phyloP scores from a whole-genome alignment of 2,329 filamentous ascomycete species.

The Fusarium ambrosium region DNA sequence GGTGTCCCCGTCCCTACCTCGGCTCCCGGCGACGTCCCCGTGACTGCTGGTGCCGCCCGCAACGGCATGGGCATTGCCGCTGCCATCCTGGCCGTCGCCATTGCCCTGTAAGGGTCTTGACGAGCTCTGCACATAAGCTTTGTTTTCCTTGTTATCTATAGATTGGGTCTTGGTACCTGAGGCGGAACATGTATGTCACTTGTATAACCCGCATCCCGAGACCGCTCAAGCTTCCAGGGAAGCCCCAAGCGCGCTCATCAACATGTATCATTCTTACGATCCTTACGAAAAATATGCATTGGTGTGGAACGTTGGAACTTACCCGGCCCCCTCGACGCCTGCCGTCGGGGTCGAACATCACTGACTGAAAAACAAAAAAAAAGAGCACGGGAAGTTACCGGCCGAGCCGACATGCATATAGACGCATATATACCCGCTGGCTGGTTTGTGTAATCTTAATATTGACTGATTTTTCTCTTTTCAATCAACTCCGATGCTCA shows the following conservation, averaged over 20 bases:
- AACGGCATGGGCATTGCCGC: conserved; percentile 62
- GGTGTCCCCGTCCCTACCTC: conserved; percentile 52
- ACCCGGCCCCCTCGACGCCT: conserved; percentile 22
- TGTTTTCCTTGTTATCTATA: conserved; percentile 46
- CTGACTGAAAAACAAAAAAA: conserved; percentile 37
- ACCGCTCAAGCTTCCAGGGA: conserved; percentile 33
- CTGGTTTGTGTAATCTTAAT: conserved; percentile 54
- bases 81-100: conserved; percentile 59
- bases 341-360: conserved; percentile 35
- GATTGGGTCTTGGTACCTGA: conserved; percentile 45
- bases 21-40: conserved; percentile 52
- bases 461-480: conserved; percentile 42
- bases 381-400: conserved; percentile 43
- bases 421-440: conserved; percentile 50
- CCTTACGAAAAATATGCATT: conserved; percentile 64
- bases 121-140: conserved; percentile 36
- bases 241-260: conserved; percentile 33
- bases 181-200: conserved; percentile 44
- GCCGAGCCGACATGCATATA: conserved; percentile 48
- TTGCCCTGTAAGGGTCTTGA: conserved; percentile 60
- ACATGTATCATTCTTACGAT: conserved; percentile 68
- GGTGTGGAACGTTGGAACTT: conserved; percentile 45
- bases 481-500: conserved; percentile 35
- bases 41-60: conserved; percentile 57
- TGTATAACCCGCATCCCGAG: conserved; percentile 41